phyloP scores from a whole-genome alignment of 179 eudicot genomes.

The Spergularia azorica region DNA sequence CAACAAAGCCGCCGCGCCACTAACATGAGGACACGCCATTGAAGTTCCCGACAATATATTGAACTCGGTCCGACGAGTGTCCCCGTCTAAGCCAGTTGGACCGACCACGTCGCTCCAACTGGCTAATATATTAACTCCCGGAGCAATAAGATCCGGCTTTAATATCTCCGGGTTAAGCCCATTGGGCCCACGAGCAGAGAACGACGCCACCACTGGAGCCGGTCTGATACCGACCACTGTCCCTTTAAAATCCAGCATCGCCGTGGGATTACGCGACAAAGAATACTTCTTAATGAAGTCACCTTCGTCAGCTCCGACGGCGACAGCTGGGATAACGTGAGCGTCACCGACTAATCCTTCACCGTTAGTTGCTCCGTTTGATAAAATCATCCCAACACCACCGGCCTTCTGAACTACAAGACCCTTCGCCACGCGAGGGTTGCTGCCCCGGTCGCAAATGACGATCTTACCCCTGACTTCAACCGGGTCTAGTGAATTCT shows the following conservation, averaged over 20 bases:
- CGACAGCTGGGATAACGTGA: constrained; percentile 76
- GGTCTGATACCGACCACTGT: constrained; percentile 80
- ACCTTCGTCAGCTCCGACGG: constrained; percentile 78
- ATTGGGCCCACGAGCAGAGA: constrained; percentile 88
- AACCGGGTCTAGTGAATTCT: constrained; percentile 68
- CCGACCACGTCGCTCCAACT: constrained; percentile 94
- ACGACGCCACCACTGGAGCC: constrained; percentile 93
- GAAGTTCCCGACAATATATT: constrained; percentile 94
- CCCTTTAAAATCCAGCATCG: constrained; percentile 65
- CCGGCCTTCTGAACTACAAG: constrained; percentile 88
- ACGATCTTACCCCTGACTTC: constrained; percentile 81
- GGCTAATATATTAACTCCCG: constrained; percentile 91
- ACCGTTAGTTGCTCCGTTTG: constrained; percentile 77
- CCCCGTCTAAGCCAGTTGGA: constrained; percentile 80
- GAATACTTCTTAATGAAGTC: constrained; percentile 65
- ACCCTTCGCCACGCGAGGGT: constrained; percentile 84
- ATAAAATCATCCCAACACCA: constrained; percentile 91
- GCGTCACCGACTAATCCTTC: constrained; percentile 96
- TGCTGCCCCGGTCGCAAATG: constrained; percentile 90
- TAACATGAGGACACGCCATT: constrained; percentile 92
- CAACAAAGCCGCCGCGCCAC: constrained; percentile 93
- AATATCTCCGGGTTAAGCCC: constrained; percentile 92
- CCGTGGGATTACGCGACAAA: constrained; percentile 39
- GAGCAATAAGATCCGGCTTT: constrained; percentile 94
- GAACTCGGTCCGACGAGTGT: constrained; percentile 71